These are phyloP conservation scores for Pugionium dolabratum DNA, from an alignment of 345 rosid genomes.

Conservation along the genomic window DNA sequence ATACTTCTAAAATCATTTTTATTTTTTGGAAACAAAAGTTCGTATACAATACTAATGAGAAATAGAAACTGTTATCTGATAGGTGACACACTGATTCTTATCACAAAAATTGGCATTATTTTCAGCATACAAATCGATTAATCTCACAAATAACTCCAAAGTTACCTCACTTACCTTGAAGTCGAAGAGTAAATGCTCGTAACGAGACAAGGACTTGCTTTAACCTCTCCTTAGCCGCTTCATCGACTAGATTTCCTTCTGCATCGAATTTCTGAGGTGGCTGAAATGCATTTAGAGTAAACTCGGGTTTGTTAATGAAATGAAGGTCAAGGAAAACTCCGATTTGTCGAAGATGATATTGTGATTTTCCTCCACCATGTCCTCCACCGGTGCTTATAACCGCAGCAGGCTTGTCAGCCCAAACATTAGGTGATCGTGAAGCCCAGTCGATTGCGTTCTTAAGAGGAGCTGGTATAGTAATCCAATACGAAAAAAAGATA, in stretches of 20 bases:
- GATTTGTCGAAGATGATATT: conserved; percentile 80
- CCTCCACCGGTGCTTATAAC: conserved; percentile 65
- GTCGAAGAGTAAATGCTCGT: conserved; percentile 57
- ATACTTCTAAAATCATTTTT: too few species aligned
- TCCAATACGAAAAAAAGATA: neutral
- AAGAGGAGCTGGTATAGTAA: conserved; percentile 53
- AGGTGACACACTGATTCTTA: conserved; percentile 9
- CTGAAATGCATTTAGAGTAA: conserved; percentile 64
- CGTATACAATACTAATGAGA: neutral
- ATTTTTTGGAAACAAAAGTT: too few species aligned
- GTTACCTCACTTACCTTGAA: conserved; percentile 38
- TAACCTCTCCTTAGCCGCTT: conserved; percentile 48
- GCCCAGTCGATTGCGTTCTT: conserved; percentile 94
- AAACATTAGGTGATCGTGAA: conserved; percentile 70
- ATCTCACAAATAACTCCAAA: conserved; percentile 18
- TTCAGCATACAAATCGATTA: conserved; percentile 8
- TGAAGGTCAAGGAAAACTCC: conserved; percentile 84
- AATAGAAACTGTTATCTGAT: neutral
- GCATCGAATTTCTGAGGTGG: conserved; percentile 79
- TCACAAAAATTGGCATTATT: conserved; percentile 26
- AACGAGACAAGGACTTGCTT: conserved; percentile 60
- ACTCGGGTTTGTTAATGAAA: conserved; percentile 86
- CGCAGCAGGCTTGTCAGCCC: conserved; percentile 90
- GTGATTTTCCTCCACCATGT: conserved; percentile 62
- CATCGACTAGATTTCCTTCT: conserved; percentile 68